phyloP scores from a whole-genome alignment of 768 basidiomycete genomes.

The Leucocoprinus leucothites region DNA sequence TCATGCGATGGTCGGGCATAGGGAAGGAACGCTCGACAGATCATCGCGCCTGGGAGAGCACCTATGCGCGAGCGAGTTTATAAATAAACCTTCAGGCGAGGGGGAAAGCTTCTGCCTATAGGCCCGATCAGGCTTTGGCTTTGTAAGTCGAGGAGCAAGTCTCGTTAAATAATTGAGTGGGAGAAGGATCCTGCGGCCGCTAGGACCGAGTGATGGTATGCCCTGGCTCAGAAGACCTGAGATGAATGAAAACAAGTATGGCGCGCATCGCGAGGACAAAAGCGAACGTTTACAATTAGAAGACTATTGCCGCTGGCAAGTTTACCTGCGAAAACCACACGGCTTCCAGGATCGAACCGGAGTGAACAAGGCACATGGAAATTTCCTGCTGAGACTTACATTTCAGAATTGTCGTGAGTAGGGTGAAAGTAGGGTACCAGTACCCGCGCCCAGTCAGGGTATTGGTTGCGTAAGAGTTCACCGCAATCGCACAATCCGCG shows the following conservation, averaged over 20 bases:
- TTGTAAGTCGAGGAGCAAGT: background rate
- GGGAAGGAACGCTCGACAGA: background rate
- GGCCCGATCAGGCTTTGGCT: background rate
- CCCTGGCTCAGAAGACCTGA: background rate
- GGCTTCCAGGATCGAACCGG: background rate
- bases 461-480: background rate
- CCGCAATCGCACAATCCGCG: background rate
- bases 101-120: background rate
- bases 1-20: background rate
- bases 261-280: background rate
- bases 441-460: no score
- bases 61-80: background rate
- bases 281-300: background rate
- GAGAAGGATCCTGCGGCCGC: background rate
- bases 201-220: background rate
- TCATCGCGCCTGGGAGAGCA: background rate
- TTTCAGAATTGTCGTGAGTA: no score
- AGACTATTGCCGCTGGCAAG: no score
- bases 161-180: background rate
- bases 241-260: background rate
- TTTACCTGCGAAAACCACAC: no score
- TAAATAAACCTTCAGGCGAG: background rate
- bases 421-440: no score
- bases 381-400: background rate
- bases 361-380: slow-evolving; percentile 2